Evolutionary conservation across 352 stramenopile species (phyloP).

Genomic region (Halophytophthora batemanensis): DNA sequence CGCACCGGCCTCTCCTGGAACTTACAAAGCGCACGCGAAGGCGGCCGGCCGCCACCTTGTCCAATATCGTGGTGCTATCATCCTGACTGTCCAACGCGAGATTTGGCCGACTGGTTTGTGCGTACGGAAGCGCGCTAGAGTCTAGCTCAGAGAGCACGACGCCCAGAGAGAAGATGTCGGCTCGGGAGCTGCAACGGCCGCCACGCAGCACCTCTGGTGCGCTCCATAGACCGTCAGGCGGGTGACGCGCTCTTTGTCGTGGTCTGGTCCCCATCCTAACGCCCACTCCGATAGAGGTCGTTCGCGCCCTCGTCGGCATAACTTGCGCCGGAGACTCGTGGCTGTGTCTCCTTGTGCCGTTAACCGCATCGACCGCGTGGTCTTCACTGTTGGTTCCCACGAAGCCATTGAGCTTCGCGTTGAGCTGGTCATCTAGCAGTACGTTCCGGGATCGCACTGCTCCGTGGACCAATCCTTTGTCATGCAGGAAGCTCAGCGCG

Average conservation of each 20-base stretch:
- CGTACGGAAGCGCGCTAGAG: slow-evolving; percentile 21
- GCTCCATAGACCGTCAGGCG: slow-evolving; percentile 22
- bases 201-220: slow-evolving; percentile 54
- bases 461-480: slow-evolving; percentile 32
- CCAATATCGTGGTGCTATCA: slow-evolving; percentile 25
- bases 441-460: slow-evolving; percentile 32
- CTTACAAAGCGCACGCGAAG: slow-evolving; percentile 27
- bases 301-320: slow-evolving; percentile 10
- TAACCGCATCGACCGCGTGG: neutral
- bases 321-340: slow-evolving; percentile 4
- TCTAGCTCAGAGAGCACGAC: slow-evolving; percentile 57
- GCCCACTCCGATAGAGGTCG: slow-evolving; percentile 14
- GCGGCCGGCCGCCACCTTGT: slow-evolving; percentile 29
- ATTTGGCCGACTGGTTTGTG: slow-evolving; percentile 3
- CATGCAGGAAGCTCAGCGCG: slow-evolving; percentile 50
- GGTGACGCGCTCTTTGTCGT: slow-evolving; percentile 10
- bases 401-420: slow-evolving; percentile 57
- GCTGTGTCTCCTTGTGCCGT: slow-evolving; percentile 10
- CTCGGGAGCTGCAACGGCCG: slow-evolving; percentile 34
- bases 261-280: slow-evolving; percentile 11
- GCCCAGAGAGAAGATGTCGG: slow-evolving; percentile 58
- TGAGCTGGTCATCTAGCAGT: slow-evolving; percentile 24
- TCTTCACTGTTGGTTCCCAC: slow-evolving; percentile 7
- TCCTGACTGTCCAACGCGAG: slow-evolving; percentile 6
- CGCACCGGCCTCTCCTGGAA: slow-evolving; percentile 10